Conservation (phyloP, 768 basidiomycete genomes). For the Agrocybe pediades region DNA sequence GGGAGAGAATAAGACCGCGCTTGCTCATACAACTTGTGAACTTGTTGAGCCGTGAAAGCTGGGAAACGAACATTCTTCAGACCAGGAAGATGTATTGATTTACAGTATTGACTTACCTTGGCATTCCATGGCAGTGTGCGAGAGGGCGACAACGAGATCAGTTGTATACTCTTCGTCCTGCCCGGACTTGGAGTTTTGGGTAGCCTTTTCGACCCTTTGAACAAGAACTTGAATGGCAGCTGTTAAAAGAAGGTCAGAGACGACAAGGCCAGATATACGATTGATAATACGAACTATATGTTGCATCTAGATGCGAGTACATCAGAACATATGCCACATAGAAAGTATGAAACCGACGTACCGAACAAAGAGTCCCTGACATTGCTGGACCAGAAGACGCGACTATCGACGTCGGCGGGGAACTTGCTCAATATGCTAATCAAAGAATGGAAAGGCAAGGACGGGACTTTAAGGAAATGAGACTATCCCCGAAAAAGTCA, state of each 20-base stretch:
- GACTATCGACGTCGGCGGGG: constrained; percentile 73
- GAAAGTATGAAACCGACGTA: constrained; percentile 30
- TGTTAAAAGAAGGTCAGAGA: constrained; percentile 18
- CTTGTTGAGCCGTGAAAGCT: constrained; percentile 71
- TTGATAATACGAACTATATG: constrained; percentile 29
- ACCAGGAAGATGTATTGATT: neutral
- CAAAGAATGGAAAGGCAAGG: constrained; percentile 79
- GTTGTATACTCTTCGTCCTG: constrained; percentile 38
- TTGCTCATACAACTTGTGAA: constrained; percentile 46
- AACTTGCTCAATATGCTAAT: constrained; percentile 77
- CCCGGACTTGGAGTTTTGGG: constrained; percentile 26
- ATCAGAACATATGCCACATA: constrained; percentile 4
- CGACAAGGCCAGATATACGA: neutral
- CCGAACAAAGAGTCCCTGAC: constrained; percentile 71
- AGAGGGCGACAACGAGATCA: constrained; percentile 42
- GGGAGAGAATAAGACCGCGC: constrained; percentile 29
- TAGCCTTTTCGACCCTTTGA: constrained; percentile 39
- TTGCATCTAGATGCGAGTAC: constrained; percentile 32
- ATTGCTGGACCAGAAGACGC: constrained; percentile 69
- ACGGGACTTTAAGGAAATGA: constrained; percentile 85
- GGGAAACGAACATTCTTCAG: no score
- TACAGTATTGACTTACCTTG: constrained; percentile 44
- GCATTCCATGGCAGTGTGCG: constrained; percentile 55
- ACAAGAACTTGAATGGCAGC: constrained; percentile 63
- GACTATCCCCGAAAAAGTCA: constrained; percentile 48